Percentiles rank a stretch among this genome's conserved stretches.
These are phyloP conservation scores for Penicilliopsis zonata DNA, from an alignment of 495 filamentous ascomycete genomes.

Conservation along the genomic window DNA sequence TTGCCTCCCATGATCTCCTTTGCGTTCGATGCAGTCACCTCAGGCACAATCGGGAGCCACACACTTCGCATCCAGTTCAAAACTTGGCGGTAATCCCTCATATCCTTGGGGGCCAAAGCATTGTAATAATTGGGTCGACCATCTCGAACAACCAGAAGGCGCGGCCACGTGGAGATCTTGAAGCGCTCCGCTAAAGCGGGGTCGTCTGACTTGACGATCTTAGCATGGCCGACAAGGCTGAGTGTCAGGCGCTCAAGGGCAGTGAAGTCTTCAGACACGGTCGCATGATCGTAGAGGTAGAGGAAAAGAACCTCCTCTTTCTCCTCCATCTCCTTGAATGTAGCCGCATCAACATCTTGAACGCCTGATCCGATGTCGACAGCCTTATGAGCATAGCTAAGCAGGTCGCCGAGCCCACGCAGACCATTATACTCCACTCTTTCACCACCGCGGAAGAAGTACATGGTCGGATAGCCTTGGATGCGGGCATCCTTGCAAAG, in stretches of 20 bases:
- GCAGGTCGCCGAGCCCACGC: slow-evolving; percentile 81
- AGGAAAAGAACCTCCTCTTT: slow-evolving; percentile 91
- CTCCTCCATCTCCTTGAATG: slow-evolving; percentile 78
- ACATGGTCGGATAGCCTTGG: slow-evolving; percentile 71
- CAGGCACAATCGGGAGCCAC: slow-evolving; percentile 96
- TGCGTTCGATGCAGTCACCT: slow-evolving; percentile 83
- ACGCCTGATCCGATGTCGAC: slow-evolving; percentile 66
- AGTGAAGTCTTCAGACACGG: slow-evolving; percentile 79
- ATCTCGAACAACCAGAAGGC: slow-evolving; percentile 79
- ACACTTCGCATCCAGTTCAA: slow-evolving; percentile 89
- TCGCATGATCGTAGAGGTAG: slow-evolving; percentile 95
- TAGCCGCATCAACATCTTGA: slow-evolving; percentile 60
- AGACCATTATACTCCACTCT: slow-evolving; percentile 87
- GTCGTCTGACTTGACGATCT: slow-evolving; percentile 79
- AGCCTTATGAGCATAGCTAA: slow-evolving; percentile 77
- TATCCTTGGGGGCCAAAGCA: slow-evolving; percentile 70
- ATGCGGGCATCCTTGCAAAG: slow-evolving; percentile 85
- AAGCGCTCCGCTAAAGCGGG: slow-evolving; percentile 60
- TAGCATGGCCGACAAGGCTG: slow-evolving; percentile 79
- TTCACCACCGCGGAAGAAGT: slow-evolving; percentile 89
- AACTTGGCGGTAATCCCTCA: slow-evolving; percentile 73
- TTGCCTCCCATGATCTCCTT: slow-evolving; percentile 90
- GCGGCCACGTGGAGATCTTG: slow-evolving; percentile 92
- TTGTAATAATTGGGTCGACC: slow-evolving; percentile 81
- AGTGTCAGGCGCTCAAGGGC: slow-evolving; percentile 78